Conservation (phyloP, 1,284 basidiomycete species). For the Ustilago vetiveriae region DNA sequence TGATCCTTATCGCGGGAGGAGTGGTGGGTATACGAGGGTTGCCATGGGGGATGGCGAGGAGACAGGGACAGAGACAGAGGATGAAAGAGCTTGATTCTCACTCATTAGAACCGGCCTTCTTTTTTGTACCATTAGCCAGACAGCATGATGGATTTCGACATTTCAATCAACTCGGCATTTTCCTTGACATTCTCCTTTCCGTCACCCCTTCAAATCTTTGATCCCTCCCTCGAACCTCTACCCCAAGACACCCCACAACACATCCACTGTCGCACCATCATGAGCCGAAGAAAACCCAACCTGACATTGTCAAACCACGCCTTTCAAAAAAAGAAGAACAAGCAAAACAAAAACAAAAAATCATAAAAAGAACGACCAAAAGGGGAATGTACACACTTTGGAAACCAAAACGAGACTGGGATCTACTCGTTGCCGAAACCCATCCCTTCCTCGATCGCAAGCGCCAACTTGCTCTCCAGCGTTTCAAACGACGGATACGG, state of each 20-base stretch:
- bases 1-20: conserved; percentile 1
- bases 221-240: no score
- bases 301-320: no score
- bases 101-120: no score
- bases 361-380: neutral
- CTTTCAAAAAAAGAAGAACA: neutral
- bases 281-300: no score
- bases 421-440: conserved; percentile 63
- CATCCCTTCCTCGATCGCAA: conserved; percentile 65
- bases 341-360: neutral
- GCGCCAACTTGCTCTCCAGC: conserved; percentile 64
- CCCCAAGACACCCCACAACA: no score
- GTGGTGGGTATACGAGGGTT: conserved; percentile 19
- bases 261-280: neutral
- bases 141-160: no score
- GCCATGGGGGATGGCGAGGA: conserved; percentile 11
- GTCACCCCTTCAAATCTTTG: no score
- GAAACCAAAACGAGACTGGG: no score
- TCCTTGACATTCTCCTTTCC: no score
- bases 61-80: conserved; percentile 8
- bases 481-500: conserved; percentile 63
- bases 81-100: neutral
- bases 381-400: no score
- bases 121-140: conserved; percentile 12
- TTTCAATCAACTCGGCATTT: neutral